A percentile compares a stretch with the other conserved stretches of the same genome.
These are phyloP conservation scores for Vigna nakashimae DNA, from an alignment of 306 rosid species.

Conservation along the genomic window DNA sequence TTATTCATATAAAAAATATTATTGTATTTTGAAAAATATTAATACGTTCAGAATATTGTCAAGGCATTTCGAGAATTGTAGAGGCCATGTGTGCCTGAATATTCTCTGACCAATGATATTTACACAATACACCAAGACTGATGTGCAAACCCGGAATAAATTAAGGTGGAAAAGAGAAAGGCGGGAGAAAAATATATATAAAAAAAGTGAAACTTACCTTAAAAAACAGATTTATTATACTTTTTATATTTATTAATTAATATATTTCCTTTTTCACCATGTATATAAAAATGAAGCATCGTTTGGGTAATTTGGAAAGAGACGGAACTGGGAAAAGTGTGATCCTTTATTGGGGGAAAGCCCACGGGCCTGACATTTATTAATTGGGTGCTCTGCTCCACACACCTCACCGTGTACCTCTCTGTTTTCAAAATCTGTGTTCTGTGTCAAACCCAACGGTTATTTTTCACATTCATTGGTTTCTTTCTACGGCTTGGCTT, in stretches of 20 bases:
- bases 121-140: neutral
- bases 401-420: neutral
- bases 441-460: slow-evolving; percentile 23
- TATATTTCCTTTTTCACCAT: too few species aligned
- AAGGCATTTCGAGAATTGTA: neutral
- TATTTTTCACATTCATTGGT: neutral
- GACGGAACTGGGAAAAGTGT: neutral
- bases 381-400: neutral
- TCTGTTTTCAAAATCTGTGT: neutral
- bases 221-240: too few species aligned
- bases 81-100: neutral
- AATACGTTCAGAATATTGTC: too few species aligned
- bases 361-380: neutral
- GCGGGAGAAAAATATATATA: too few species aligned
- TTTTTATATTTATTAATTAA: too few species aligned
- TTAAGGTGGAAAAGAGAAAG: too few species aligned
- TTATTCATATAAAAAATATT: too few species aligned
- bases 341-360: neutral
- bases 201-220: too few species aligned
- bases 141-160: too few species aligned
- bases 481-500: neutral
- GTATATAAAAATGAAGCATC: too few species aligned
- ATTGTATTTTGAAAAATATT: too few species aligned
- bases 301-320: too few species aligned
- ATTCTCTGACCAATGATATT: neutral